Conservation (phyloP, 2,329 filamentous ascomycete genomes). For the Diaporthe vaccinii region DNA sequence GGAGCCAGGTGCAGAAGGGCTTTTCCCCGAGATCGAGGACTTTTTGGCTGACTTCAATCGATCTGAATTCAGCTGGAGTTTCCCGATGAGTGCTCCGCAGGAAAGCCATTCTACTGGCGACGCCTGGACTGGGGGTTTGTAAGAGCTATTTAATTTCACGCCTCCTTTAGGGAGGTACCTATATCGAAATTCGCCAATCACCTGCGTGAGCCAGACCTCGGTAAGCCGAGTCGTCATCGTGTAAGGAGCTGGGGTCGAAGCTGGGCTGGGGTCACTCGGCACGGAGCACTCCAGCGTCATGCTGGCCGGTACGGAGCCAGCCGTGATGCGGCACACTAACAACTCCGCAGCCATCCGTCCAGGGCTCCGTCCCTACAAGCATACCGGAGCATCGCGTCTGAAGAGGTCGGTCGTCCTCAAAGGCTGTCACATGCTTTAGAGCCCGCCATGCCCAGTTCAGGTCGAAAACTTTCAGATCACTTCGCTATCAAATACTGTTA, state of each 20-base stretch:
- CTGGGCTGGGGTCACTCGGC: not conserved
- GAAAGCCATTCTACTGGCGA: not conserved
- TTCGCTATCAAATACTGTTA: not conserved
- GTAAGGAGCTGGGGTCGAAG: not conserved
- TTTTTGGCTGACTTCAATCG: constrained; percentile 1
- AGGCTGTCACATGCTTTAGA: not conserved
- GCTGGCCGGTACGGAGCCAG: constrained; percentile 2
- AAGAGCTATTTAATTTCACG: not conserved
- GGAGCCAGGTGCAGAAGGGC: not conserved
- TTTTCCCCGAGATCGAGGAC: constrained; percentile 16
- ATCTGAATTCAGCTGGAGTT: constrained; percentile 18
- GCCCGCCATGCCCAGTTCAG: not conserved
- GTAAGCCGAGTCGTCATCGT: not conserved
- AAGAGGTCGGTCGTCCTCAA: not conserved
- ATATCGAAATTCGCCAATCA: not conserved
- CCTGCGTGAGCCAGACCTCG: not conserved
- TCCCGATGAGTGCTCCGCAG: not conserved
- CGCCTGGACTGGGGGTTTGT: not conserved
- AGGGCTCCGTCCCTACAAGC: not conserved
- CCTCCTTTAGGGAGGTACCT: not conserved
- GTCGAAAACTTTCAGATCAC: not conserved
- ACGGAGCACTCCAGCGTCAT: constrained; percentile 1
- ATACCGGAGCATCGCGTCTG: not conserved
- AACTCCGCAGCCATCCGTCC: not conserved
- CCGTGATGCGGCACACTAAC: not conserved